Percentiles rank a stretch among this genome's conserved stretches.
Conservation (phyloP, 2,329 filamentous ascomycete species). For the Thelonectria blattea region DNA sequence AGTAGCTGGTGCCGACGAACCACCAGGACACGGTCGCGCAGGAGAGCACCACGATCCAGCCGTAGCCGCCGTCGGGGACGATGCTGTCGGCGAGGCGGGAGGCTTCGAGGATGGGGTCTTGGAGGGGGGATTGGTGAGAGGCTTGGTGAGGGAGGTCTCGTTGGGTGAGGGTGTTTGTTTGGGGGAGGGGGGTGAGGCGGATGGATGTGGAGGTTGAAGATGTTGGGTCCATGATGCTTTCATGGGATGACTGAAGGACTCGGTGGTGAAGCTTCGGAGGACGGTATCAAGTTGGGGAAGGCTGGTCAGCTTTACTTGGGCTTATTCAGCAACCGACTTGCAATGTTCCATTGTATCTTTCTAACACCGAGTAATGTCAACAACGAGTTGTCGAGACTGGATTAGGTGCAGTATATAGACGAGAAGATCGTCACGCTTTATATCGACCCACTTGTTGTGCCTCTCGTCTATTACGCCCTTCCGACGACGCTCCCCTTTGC, state of each 20-base stretch:
- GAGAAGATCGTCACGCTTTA: too few species aligned
- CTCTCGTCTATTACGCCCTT: too few species aligned
- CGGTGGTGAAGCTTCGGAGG: neutral
- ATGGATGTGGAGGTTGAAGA: conserved; percentile 7
- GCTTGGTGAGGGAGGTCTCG: neutral
- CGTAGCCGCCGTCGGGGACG: conserved; percentile 39
- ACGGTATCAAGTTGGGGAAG: neutral
- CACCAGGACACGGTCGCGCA: conserved; percentile 47
- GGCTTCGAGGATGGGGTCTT: conserved; percentile 30
- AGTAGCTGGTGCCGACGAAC: conserved; percentile 62
- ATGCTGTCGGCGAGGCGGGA: conserved; percentile 30
- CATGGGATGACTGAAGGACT: neutral
- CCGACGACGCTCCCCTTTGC: too few species aligned
- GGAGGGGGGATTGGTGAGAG: neutral
- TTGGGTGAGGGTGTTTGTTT: neutral
- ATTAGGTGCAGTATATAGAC: neutral
- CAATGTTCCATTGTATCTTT: neutral
- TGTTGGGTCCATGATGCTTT: neutral
- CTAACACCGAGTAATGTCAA: neutral
- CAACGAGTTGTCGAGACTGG: neutral
- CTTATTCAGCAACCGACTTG: conserved; percentile 5
- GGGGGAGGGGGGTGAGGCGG: neutral
- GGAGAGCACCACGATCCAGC: conserved; percentile 36
- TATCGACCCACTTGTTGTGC: too few species aligned
- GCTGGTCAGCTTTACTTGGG: neutral